phyloP scores from a whole-genome alignment of 345 rosid genomes.

The Pugionium cornutum region DNA sequence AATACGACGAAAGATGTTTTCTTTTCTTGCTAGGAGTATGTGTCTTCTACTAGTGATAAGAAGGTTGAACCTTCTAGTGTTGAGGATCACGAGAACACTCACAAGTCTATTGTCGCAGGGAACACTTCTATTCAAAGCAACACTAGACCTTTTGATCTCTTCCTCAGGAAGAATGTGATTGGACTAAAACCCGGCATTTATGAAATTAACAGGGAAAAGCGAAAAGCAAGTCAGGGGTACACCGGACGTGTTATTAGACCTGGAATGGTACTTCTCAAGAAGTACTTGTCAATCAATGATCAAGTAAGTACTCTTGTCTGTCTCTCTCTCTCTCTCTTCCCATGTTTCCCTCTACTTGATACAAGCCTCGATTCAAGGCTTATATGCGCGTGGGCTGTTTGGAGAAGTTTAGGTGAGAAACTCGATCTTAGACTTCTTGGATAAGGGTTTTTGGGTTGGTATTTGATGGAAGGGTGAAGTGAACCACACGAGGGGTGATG shows the following conservation, averaged over 20 bases:
- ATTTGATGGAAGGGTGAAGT: no score
- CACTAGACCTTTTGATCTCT: constrained; percentile 51
- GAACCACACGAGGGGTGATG: no score
- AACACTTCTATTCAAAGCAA: constrained; percentile 20
- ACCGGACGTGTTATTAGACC: constrained; percentile 44
- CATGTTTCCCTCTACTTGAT: not conserved
- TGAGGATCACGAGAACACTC: constrained; percentile 16
- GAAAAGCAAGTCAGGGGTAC: constrained; percentile 43
- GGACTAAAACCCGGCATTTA: constrained; percentile 49
- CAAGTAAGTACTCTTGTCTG: constrained; percentile 48
- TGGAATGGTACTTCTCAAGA: constrained; percentile 81
- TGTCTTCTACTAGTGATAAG: constrained; percentile 9
- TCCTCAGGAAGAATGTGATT: constrained; percentile 30
- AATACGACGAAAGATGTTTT: constrained; percentile 16
- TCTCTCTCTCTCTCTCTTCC: constrained; percentile 11
- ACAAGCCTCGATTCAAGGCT: no score
- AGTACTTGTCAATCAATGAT: constrained; percentile 51
- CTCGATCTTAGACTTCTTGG: no score
- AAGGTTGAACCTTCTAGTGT: constrained; percentile 10
- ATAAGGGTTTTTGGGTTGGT: no score
- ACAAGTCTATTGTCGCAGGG: constrained; percentile 15
- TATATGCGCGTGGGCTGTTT: no score
- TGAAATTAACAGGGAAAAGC: constrained; percentile 46
- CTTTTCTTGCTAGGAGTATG: constrained; percentile 3
- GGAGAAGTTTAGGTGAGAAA: no score